Evolutionary conservation across 139 green algal genomes (phyloP).

Genomic region (Haematococcus sp.): DNA sequence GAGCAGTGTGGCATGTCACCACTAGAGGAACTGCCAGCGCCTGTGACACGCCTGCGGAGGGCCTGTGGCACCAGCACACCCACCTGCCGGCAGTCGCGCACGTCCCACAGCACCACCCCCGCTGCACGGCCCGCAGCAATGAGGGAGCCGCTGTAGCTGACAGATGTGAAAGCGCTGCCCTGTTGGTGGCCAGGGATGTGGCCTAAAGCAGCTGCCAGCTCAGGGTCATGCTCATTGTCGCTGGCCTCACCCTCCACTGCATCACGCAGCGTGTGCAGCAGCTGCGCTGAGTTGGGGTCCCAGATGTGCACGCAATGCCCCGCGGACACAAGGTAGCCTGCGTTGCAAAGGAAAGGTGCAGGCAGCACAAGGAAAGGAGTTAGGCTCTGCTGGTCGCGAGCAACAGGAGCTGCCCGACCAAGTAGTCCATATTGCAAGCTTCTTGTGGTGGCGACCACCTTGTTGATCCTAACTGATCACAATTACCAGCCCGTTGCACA

Average conservation of each 20-base stretch:
- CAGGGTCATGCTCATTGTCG: not conserved
- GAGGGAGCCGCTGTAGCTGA: constrained; percentile 29
- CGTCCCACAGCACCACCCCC: constrained; percentile 33
- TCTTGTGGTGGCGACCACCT: too few relatives aligned
- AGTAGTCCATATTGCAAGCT: too few relatives aligned
- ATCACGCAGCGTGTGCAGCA: constrained; percentile 28
- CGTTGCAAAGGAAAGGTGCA: not conserved
- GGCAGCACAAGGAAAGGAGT: too few relatives aligned
- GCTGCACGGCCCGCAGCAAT: constrained; percentile 34
- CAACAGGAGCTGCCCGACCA: too few relatives aligned
- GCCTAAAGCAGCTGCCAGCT: not conserved
- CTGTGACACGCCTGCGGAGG: not conserved
- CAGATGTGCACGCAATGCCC: constrained; percentile 29
- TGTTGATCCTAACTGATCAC: too few relatives aligned
- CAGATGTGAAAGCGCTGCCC: constrained; percentile 24
- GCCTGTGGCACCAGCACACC: not conserved
- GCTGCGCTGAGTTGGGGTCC: constrained; percentile 30
- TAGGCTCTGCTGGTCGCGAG: too few relatives aligned
- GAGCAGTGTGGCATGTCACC: constrained; percentile 17
- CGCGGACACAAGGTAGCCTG: constrained; percentile 28
- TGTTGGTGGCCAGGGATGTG: not conserved
- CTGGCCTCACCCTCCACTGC: not conserved
- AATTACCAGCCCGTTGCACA: too few relatives aligned
- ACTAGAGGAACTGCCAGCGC: not conserved
- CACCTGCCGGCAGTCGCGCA: constrained; percentile 6